These are phyloP conservation scores for Eimeria zaria DNA, from an alignment of 169 alveolate genomes.

Conservation along the genomic window DNA sequence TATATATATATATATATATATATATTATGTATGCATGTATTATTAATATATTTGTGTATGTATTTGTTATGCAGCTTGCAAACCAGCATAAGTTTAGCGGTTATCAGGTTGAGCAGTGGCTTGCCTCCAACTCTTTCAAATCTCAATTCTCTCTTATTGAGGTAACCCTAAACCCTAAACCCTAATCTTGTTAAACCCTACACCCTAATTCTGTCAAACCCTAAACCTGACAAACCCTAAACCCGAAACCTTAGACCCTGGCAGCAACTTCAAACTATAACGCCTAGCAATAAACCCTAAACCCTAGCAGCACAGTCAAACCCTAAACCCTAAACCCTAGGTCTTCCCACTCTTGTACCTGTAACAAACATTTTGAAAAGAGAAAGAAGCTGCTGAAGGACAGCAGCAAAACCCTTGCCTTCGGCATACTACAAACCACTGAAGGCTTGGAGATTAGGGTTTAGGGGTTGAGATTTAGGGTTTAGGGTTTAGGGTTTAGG, in stretches of 20 bases:
- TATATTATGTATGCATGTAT: neutral
- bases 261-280: neutral
- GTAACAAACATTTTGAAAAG: too few species aligned
- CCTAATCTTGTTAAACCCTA: conserved; percentile 12
- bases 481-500: conserved; percentile 19
- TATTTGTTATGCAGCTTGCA: conserved; percentile 36
- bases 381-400: too few species aligned
- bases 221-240: neutral
- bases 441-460: neutral
- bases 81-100: conserved; percentile 67
- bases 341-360: too few species aligned
- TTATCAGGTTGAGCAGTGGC: conserved; percentile 78
- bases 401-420: too few species aligned
- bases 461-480: neutral
- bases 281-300: neutral
- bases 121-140: conserved; percentile 60
- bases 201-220: neutral
- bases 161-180: conserved; percentile 50
- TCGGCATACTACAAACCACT: too few species aligned
- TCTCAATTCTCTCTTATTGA: conserved; percentile 58
- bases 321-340: conserved; percentile 1
- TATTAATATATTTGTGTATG: neutral
- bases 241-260: too few species aligned
- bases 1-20: neutral
- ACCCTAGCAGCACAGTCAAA: neutral